Evolutionary conservation across 257 asterid species (phyloP), one percentile per base, ranked within the genome.

Genomic region (Agastache rugosa): DNA sequence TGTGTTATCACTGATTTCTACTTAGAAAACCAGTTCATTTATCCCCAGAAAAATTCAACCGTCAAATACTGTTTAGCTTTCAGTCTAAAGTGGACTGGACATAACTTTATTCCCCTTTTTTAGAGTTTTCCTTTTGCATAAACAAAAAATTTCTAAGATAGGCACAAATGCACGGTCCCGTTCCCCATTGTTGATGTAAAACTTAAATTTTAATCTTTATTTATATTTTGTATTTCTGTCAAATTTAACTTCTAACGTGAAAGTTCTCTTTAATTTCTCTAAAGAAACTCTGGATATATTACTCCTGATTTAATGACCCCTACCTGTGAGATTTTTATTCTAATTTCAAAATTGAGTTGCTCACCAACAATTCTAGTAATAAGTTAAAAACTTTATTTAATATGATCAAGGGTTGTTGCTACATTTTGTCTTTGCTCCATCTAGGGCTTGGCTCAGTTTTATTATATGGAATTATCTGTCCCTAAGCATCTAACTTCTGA

Each of bases 341-440:
- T 35, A 17, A 27, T 15, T 27, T 44, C 20, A n/a, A 55, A 58
- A 47, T 45, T 66, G 19, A 58, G 64, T 53, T 44, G 37, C 73
- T 59, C n/a, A 23, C 63, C 73, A 48, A 17, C 70, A 68, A 48
- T 68, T 50, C 67, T 72, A 31, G 67, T 74, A 15, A 73, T 16
- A 35, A 19, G 63, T 61, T 54, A 19, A 12, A 42, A 6, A 29
- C 27, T 35, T 11, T 50, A 23, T 41, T 37, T 23, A 15, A 58
- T 17, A 53, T 50, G 53, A 47, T 45, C 35, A n/a, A 60, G n/a
- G 37, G 73, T 60, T 63, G 61, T 11, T 25, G 69, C 56, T 35
- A 27, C 25, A 16, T 39, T 41, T 50, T 9, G 14, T 58, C 67
- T 67, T 51, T 34, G 48, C 53, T 55, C 20, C 76, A 54, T 51